These are phyloP conservation scores for Acer saccharum DNA, from an alignment of 345 rosid species.

Conservation along the genomic window DNA sequence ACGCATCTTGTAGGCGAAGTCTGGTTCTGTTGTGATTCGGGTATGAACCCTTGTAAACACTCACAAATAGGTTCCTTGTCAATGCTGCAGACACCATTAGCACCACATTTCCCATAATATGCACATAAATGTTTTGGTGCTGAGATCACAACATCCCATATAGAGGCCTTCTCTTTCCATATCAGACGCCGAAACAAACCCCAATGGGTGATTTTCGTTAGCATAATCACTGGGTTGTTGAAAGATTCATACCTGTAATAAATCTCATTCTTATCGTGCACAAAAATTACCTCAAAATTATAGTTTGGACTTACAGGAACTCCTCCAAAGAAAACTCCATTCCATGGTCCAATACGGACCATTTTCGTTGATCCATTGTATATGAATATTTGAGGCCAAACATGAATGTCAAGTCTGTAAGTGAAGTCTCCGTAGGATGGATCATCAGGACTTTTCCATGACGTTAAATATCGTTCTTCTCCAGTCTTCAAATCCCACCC, in stretches of 20 bases:
- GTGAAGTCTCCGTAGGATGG: slow-evolving; percentile 38
- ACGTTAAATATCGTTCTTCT: slow-evolving; percentile 16
- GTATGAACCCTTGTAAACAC: slow-evolving; percentile 33
- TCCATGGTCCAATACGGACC: slow-evolving; percentile 41
- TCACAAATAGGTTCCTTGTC: slow-evolving; percentile 33
- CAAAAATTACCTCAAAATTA: slow-evolving; percentile 9
- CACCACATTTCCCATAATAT: slow-evolving; percentile 26
- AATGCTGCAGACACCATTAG: slow-evolving; percentile 27
- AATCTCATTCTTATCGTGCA: slow-evolving; percentile 7
- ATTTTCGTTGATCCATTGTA: not conserved
- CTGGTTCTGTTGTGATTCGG: slow-evolving; percentile 21
- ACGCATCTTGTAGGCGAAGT: not conserved
- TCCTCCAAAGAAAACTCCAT: slow-evolving; percentile 38
- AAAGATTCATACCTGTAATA: slow-evolving; percentile 26
- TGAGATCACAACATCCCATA: slow-evolving; percentile 15
- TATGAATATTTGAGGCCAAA: slow-evolving; percentile 33
- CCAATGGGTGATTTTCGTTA: not conserved
- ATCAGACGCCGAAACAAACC: slow-evolving; percentile 4
- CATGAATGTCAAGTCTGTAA: slow-evolving; percentile 17
- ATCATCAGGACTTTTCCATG: slow-evolving; percentile 42
- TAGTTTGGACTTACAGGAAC: slow-evolving; percentile 7
- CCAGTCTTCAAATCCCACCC: slow-evolving; percentile 33
- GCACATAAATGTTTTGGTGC: slow-evolving; percentile 35
- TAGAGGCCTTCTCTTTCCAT: slow-evolving; percentile 17
- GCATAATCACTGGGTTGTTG: slow-evolving; percentile 11